phyloP scores from a whole-genome alignment of 495 filamentous ascomycete species.

The Saxispiralis lemnorum region DNA sequence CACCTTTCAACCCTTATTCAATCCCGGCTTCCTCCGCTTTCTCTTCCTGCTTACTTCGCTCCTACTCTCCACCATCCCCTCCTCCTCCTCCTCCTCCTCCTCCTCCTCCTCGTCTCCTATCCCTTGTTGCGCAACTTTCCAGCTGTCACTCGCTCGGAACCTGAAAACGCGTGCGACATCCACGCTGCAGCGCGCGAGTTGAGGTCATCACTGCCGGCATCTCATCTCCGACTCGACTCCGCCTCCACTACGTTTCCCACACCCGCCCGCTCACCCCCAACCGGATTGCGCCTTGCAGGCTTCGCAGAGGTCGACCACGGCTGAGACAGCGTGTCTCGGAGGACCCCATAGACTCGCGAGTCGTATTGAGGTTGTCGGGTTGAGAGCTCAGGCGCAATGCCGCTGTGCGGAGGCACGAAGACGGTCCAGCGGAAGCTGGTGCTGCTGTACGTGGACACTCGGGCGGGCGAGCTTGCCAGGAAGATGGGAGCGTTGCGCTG shows the following conservation, averaged over 20 bases:
- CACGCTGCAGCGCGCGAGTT: no score
- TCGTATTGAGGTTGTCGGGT: no score
- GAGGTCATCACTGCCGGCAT: no score
- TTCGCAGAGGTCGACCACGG: no score
- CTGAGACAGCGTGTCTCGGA: neutral
- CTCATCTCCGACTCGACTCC: neutral
- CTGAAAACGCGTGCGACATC: no score
- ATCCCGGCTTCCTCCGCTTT: neutral
- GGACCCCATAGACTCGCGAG: neutral
- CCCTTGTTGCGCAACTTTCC: no score
- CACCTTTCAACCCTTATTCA: no score
- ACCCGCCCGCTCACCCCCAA: no score
- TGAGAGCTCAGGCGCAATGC: constrained; percentile 28
- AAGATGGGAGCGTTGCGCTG: no score
- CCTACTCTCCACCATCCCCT: neutral
- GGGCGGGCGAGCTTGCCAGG: neutral
- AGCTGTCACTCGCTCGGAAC: neutral
- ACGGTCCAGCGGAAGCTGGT: constrained; percentile 95
- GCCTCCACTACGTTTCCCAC: no score
- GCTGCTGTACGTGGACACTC: constrained; percentile 51
- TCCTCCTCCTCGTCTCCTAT: neutral
- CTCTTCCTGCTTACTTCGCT: neutral
- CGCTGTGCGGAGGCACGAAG: constrained; percentile 48
- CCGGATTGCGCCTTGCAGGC: no score
- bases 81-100: no score